phyloP scores from a whole-genome alignment of 2,329 filamentous ascomycete species.

The Talaromyces piceae region DNA sequence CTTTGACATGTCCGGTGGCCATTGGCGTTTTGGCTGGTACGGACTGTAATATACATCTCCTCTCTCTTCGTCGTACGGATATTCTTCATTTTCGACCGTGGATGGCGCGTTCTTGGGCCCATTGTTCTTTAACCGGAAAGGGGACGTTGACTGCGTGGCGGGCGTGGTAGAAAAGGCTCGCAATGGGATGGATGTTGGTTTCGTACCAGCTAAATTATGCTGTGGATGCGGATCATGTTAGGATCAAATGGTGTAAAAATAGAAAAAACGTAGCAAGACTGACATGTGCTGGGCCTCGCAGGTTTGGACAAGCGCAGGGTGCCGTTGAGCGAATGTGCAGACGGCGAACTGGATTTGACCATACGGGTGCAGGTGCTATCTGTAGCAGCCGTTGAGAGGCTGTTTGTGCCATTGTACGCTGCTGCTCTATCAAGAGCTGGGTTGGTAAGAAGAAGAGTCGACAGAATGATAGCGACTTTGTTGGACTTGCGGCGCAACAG shows the following conservation, averaged over 20 bases:
- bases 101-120: neutral
- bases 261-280: neutral
- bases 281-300: neutral
- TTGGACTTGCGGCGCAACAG: neutral
- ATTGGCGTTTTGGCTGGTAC: constrained; percentile 53
- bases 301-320: neutral
- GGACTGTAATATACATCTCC: constrained; percentile 44
- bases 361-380: neutral
- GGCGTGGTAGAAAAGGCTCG: constrained; percentile 5
- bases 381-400: neutral
- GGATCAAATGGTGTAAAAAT: neutral
- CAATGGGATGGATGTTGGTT: neutral
- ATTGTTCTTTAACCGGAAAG: constrained; percentile 7
- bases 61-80: constrained; percentile 3
- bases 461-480: neutral
- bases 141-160: constrained; percentile 1
- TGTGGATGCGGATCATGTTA: neutral
- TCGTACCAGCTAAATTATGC: neutral
- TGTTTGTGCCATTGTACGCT: neutral
- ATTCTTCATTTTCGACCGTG: neutral
- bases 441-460: neutral
- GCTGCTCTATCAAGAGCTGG: neutral
- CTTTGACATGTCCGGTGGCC: constrained; percentile 58
- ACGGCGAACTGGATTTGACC: neutral
- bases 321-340: neutral